Evolutionary conservation across 257 asterid species (phyloP).

Genomic region (Fraxinus pennsylvanica): DNA sequence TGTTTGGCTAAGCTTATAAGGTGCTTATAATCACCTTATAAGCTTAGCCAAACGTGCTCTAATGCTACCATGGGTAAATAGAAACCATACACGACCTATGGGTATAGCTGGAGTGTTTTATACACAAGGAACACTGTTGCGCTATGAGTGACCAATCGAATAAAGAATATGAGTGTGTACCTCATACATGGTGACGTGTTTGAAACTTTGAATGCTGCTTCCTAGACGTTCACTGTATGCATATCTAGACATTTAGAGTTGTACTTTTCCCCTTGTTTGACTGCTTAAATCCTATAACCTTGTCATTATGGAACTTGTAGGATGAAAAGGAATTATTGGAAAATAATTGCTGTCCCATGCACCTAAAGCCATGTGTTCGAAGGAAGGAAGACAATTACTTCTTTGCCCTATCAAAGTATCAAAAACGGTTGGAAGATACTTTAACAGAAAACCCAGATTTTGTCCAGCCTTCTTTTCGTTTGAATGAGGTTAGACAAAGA

Average conservation of each 20-base stretch:
- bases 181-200: neutral
- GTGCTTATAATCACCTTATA: neutral
- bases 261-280: neutral
- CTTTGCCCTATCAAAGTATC: constrained; percentile 94
- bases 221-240: neutral
- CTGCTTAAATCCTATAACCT: constrained; percentile 12
- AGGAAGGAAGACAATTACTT: constrained; percentile 96
- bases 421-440: constrained; percentile 63
- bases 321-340: constrained; percentile 92
- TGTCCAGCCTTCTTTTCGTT: constrained; percentile 86
- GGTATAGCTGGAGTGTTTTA: neutral
- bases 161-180: constrained; percentile 10
- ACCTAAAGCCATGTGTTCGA: constrained; percentile 79
- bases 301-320: constrained; percentile 44
- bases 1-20: too few species aligned
- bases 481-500: constrained; percentile 63
- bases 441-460: constrained; percentile 69
- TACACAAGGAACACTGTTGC: neutral
- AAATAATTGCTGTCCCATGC: constrained; percentile 81
- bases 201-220: neutral
- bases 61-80: too few species aligned
- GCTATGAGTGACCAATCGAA: neutral
- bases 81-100: neutral
- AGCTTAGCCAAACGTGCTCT: neutral
- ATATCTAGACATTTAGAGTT: neutral